Base-by-base conservation (phyloP, 2,329 filamentous ascomycete species). In the Aaosphaeria arxii region DNA sequence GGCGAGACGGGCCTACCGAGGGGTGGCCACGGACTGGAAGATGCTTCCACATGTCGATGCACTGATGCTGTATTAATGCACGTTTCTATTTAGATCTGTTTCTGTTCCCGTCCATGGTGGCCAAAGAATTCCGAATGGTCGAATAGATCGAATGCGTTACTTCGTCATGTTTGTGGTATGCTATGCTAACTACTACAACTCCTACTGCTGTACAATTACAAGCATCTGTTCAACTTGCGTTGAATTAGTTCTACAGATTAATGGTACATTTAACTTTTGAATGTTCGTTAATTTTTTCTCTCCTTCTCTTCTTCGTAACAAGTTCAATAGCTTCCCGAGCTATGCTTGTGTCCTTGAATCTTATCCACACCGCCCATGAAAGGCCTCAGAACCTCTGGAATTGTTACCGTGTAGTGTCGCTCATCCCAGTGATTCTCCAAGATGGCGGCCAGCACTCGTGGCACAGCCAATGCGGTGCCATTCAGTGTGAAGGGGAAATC, bases 361-460 rank as follows among this genome's bases (percentile, higher is more conserved):
- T 55, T 62, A 30, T 64, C 62, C 47, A 64, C 55, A 1, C 70
- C 70, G 48, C 86, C 87, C 91, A 99, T 96, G 80, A 86, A 97
- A 24, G 83, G 83, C 63, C 86, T 79, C 66, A 99, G 71, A 13
- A 87, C 88, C 71, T 89, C 82, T 0, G 94, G 94, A 5, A 99
- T 81, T 1, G 76, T 74, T 6, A 97, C 88, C 1, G 79, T 81
- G 60, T 77, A 77, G 17, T 77, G 78, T 28, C 76, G 64, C 62
- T 91, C 86, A 62, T 94, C 82, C 88, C 91, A 99, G 1, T 90
- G 87, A 62, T 91, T 90, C 76, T 99, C 94, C 55, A 99, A 67
- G 44, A 99, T 78, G 5, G 91, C 91, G 28, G 94, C 91, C 50
- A 99, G 67, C 9, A 99, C 88, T 45, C 94, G 80, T 4, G 94